These are phyloP conservation scores for Leishmania tarentolae DNA, from an alignment of 208 protist genomes.

Conservation along the genomic window DNA sequence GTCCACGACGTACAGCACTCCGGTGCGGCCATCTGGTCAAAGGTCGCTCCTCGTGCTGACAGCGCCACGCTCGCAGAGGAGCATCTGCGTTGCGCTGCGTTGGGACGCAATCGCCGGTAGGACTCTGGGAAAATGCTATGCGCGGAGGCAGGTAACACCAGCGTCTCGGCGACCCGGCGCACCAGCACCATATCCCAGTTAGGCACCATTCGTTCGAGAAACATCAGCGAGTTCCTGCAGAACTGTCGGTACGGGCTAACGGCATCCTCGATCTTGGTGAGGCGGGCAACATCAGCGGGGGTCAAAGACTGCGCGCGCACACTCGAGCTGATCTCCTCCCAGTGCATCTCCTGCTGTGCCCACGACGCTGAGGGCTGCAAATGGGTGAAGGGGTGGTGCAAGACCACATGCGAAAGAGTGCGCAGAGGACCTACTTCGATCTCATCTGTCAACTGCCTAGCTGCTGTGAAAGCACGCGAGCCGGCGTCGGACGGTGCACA, in stretches of 20 bases:
- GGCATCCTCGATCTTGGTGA: conserved; percentile 40
- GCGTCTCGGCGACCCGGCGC: conserved; percentile 49
- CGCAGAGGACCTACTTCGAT: conserved; percentile 57
- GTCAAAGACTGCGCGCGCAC: not conserved
- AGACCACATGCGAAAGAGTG: conserved; percentile 40
- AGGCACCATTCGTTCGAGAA: conserved; percentile 45
- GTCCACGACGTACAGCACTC: conserved; percentile 30
- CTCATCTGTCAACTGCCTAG: conserved; percentile 30
- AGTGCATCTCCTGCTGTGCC: conserved; percentile 41
- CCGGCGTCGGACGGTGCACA: not conserved
- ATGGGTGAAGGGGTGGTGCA: conserved; percentile 70
- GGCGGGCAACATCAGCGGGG: conserved; percentile 30
- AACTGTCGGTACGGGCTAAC: conserved; percentile 43
- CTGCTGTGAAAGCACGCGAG: conserved; percentile 11
- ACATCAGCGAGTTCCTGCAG: conserved; percentile 48
- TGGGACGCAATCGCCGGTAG: conserved; percentile 7
- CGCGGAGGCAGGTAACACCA: conserved; percentile 61
- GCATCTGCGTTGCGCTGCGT: conserved; percentile 2
- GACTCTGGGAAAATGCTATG: conserved; percentile 58
- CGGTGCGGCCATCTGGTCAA: not conserved
- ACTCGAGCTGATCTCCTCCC: conserved; percentile 20
- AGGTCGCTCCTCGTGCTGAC: not conserved
- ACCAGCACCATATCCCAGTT: conserved; percentile 70
- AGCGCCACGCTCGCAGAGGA: not conserved
- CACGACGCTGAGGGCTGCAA: conserved; percentile 37